Evolutionary conservation across 768 basidiomycete species (phyloP).

Genomic region (Kwoniella dendrophila): DNA sequence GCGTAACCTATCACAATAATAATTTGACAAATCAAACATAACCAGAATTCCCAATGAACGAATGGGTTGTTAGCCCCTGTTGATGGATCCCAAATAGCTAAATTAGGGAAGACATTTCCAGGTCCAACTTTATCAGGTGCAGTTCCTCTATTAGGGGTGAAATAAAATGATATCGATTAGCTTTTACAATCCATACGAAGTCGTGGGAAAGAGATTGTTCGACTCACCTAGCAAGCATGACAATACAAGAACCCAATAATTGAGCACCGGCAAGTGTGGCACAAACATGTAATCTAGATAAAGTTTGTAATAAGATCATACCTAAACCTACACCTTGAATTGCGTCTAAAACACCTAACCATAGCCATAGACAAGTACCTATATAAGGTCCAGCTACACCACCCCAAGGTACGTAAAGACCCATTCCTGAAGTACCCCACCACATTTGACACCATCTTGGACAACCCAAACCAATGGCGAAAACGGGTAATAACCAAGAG

Average conservation of each 20-base stretch:
- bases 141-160: constrained; percentile 28
- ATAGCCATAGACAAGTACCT: constrained; percentile 86
- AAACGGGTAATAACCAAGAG: constrained; percentile 92
- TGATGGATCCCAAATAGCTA: constrained; percentile 85
- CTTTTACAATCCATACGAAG: neutral
- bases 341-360: constrained; percentile 92
- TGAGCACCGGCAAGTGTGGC: constrained; percentile 89
- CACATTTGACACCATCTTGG: constrained; percentile 97
- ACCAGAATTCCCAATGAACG: constrained; percentile 70
- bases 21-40: constrained; percentile 64
- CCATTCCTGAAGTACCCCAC: constrained; percentile 93
- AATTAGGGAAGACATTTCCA: constrained; percentile 85
- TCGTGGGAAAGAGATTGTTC: neutral
- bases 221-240: constrained; percentile 76
- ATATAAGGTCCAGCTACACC: constrained; percentile 82
- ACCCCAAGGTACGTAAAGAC: constrained; percentile 91
- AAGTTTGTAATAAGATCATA: constrained; percentile 61
- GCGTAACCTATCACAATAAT: constrained; percentile 89
- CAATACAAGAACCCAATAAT: constrained; percentile 82
- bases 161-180: neutral
- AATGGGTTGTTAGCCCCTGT: constrained; percentile 51
- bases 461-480: constrained; percentile 90
- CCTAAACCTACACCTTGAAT: constrained; percentile 85
- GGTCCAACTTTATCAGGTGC: constrained; percentile 66
- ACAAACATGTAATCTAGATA: constrained; percentile 91